These are phyloP conservation scores for Xylariaceae sp. DNA, from an alignment of 2,329 filamentous ascomycete species.

Conservation along the genomic window DNA sequence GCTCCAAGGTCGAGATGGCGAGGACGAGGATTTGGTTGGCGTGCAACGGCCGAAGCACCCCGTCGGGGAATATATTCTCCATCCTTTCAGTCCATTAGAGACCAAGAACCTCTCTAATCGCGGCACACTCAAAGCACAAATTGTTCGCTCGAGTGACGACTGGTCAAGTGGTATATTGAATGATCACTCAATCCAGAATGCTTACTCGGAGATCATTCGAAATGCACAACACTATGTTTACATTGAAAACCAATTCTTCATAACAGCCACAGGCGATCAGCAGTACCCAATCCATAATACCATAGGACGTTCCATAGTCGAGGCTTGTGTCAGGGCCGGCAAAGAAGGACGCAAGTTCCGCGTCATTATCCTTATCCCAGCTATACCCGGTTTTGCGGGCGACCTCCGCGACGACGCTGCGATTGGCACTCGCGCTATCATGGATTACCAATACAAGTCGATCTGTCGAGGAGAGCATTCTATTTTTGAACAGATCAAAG, in stretches of 20 bases:
- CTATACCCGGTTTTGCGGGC: slow-evolving; percentile 90
- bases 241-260: slow-evolving; percentile 99
- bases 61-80: slow-evolving; percentile 79
- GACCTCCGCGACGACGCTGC: slow-evolving; percentile 82
- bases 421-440: slow-evolving; percentile 84
- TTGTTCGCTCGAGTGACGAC: slow-evolving; percentile 86
- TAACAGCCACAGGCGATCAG: slow-evolving; percentile 85
- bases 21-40: slow-evolving; percentile 79
- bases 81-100: slow-evolving; percentile 68
- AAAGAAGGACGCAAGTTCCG: slow-evolving; percentile 85
- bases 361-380: slow-evolving; percentile 85
- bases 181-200: slow-evolving; percentile 83
- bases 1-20: slow-evolving; percentile 68
- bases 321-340: slow-evolving; percentile 76
- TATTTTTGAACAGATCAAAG: slow-evolving; percentile 75
- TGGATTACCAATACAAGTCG: slow-evolving; percentile 98
- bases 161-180: slow-evolving; percentile 89
- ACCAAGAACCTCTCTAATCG: slow-evolving; percentile 60
- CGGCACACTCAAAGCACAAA: slow-evolving; percentile 75
- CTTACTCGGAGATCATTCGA: slow-evolving; percentile 78
- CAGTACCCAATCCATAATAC: slow-evolving; percentile 83
- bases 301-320: slow-evolving; percentile 84
- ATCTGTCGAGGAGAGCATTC: slow-evolving; percentile 89
- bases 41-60: slow-evolving; percentile 88
- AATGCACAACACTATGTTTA: slow-evolving; percentile 92